Base-by-base conservation (phyloP, 768 basidiomycete genomes). In the Calocera viscosa region DNA sequence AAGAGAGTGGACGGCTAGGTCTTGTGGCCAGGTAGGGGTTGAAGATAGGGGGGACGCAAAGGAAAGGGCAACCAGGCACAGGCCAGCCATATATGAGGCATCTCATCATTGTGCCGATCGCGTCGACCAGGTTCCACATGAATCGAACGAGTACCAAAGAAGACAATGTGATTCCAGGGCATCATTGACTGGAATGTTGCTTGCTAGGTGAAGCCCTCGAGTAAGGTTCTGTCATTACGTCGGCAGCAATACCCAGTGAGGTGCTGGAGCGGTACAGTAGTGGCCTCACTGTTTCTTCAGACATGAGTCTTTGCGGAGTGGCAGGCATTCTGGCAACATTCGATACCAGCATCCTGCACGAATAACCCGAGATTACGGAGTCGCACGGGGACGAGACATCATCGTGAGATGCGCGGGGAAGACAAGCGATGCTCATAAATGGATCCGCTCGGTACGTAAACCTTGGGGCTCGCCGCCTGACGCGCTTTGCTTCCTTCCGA, bases 41-140 rank as follows among this genome's bases (percentile, higher is more conserved):
- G 19, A 19, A 19, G 19, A 7, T 5, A 30, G 53, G 53, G 26
- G 53, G 30, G 26, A 60, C 53, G 53, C 26, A 8, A 60, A 19
- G 30, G 26, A 26, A 26, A 28, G 22, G 53, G 16, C 30, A 19
- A 60, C 53, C 53, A 60, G 53, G 53, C 53, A 60, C 53, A 60
- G 53, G 43, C 24, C 43, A 47, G 43, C 8, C 14, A 60, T 60
- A 28, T 60, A 60, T 60, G 53, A 60, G 53, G 53, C 53, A 60
- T 14, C 26, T 26, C 53, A 60, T 60, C 14, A 28, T 32, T 5
- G 24, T 10, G 19, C 53, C 53, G 53, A 60, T 60, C 53, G 11
- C 24, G 5, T 16, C 5, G 19, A 5, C 30, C 24, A 28, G 53
- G 26, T 16, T 30, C 53, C 19, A 60, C 14, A 60, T 32, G 43